Evolutionary conservation across 2,329 filamentous ascomycete species (phyloP), one percentile per base, ranked within the genome.

Genomic region (Pezicula neosporulosa): DNA sequence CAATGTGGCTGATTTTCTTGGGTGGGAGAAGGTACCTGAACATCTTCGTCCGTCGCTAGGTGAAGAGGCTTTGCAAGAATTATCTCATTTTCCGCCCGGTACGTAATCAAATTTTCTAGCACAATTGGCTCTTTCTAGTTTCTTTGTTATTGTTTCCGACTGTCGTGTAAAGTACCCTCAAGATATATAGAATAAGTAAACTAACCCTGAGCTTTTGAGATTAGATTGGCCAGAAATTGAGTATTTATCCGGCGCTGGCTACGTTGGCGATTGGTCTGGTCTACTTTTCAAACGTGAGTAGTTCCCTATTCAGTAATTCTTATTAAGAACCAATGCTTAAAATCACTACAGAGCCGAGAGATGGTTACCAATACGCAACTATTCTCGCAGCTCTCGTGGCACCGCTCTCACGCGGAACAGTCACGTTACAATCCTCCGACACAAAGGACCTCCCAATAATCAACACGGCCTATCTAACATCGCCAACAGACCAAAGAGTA

Each of bases 381-480:
- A 53, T 72, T 2, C 46, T 60, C 1, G 64, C 58, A 1, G 67
- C 67, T 0, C 60, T 78, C 0, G 64, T 72, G 2, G 67, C 73
- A 0, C 71, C 74, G 3, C 53, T 69, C 0, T 77, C 73, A 0
- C 69, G 71, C 0, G 77, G 77, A 4, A 76, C 64, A 43, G 63
- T 79, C 2, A 72, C 69, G 0, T 66, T 79, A n/a, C 44, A 47
- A 0, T 71, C 68, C 0, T 47, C 60, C n/a, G 62, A 68, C 13
- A 69, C 64, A 1, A 53, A 58, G 0, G 67, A 71, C 19, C 58
- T 61, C 1, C 76, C 77, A 0, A 19, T 55, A 9, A 57, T 72
- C 13, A 66, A 77, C 54, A 71, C 74, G 1, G 73, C 73, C 55
- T 80, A 71, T 68, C 63, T 80, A 1, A 63, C 63, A 2, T 65